Evolutionary conservation across 148 eudicot species (phyloP).

Genomic region (Chenopodium formosanum): DNA sequence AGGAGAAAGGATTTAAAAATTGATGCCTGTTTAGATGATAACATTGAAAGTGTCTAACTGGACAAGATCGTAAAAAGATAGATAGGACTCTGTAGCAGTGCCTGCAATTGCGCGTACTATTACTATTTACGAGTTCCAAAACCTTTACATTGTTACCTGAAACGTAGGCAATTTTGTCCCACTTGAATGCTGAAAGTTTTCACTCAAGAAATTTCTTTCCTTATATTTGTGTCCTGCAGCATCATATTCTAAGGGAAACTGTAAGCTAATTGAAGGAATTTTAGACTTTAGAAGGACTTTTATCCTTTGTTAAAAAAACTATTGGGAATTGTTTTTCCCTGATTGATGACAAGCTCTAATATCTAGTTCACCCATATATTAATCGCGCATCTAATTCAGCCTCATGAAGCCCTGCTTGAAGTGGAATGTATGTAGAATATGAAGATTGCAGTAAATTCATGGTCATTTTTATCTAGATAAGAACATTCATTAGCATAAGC

Average conservation of each 20-base stretch:
- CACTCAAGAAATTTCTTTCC: neutral
- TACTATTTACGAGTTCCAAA: neutral
- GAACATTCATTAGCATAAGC: neutral
- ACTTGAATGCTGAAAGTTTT: neutral
- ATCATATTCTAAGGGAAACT: neutral
- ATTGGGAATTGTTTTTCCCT: no score
- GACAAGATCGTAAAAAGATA: neutral
- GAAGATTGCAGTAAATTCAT: neutral
- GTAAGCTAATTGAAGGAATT: neutral
- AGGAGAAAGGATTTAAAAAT: neutral
- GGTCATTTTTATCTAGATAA: no score
- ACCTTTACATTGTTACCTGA: neutral
- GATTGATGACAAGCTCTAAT: neutral
- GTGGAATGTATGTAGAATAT: neutral
- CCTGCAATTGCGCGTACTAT: neutral
- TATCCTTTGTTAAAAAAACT: neutral
- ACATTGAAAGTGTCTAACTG: neutral
- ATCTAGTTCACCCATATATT: neutral
- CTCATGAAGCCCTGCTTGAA: neutral
- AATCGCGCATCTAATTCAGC: neutral
- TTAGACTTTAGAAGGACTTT: neutral
- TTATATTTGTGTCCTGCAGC: neutral
- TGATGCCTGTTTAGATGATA: neutral
- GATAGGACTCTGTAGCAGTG: neutral
- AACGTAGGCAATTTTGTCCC: neutral